Evolutionary conservation across 495 filamentous ascomycete genomes (phyloP), one percentile per base, ranked within the genome.

Genomic region (Oidiodendron maius): DNA sequence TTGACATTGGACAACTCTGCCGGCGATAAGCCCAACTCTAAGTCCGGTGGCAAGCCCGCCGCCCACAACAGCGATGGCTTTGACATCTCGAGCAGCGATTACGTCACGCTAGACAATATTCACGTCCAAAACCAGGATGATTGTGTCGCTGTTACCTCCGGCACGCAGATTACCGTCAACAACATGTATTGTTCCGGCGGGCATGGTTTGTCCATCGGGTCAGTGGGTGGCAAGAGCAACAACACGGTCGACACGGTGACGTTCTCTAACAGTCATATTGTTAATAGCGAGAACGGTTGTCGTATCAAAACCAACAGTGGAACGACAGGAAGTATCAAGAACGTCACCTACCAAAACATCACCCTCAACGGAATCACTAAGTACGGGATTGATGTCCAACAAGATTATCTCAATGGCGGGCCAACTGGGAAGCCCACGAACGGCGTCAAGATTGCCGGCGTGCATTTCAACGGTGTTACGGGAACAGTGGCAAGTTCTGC

Each of bases 361-460:
- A 60, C 55, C 4, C 35, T 72, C 20, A 52, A 50, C 13, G 63
- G 66, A 28, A 72, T 75, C 52, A 50, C 59, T 9, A 63, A 57
- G 54, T 75, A 75, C 50, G 73, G 71, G 13, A 72, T 71, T 46
- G 71, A 66, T 34, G 53, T 75, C 25, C 65, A 73, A 56, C 66
- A 75, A 58, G 69, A 74, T 51, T 75, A 74, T 46, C 52, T 67
- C n/a, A 75, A 74, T 45, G 71, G 70, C 4, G 70, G 72, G 9
- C 58, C 70, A 10, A 71, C 68, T 3, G 71, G 70, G 20, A 52
- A 48, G 1, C 70, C 71, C 0, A 67, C 63, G 13, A 74, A 70
- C 41, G 71, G 69, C 20, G 69, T 74, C 1, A 57, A 50, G 5
- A 71, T 74, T 50, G 46, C 50, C 23, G 64, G 65, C 51, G 44